Evolutionary conservation across 768 basidiomycete genomes (phyloP).

Genomic region (Trametes cingulata): DNA sequence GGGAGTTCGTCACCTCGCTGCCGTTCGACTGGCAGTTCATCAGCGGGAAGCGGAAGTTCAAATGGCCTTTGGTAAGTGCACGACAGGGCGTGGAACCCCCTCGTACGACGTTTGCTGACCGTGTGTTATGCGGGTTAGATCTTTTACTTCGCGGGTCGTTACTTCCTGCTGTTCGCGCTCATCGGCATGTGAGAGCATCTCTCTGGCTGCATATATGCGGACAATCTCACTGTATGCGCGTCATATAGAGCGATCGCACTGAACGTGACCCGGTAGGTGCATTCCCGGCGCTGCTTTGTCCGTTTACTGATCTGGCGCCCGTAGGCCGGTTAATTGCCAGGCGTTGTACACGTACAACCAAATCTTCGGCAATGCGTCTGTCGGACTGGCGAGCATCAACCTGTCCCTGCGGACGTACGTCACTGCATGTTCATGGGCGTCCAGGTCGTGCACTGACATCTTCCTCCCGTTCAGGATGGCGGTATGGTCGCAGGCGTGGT

Average conservation of each 20-base stretch:
- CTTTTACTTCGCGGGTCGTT: slow-evolving; percentile 49
- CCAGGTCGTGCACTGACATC: neutral
- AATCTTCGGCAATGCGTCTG: slow-evolving; percentile 44
- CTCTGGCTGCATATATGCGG: neutral
- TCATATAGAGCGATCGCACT: slow-evolving; percentile 37
- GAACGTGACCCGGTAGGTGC: slow-evolving; percentile 36
- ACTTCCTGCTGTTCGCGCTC: slow-evolving; percentile 45
- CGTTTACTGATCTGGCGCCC: neutral
- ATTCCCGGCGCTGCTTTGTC: neutral
- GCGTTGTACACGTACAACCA: slow-evolving; percentile 49
- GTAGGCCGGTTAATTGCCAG: slow-evolving; percentile 45
- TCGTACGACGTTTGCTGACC: neutral
- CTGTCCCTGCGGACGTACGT: slow-evolving; percentile 47
- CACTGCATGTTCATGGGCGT: neutral
- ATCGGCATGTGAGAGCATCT: slow-evolving; percentile 44
- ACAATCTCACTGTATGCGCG: neutral
- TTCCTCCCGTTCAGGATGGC: slow-evolving; percentile 64
- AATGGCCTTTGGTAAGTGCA: slow-evolving; percentile 45
- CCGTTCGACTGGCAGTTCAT: slow-evolving; percentile 45
- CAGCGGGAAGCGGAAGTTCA: slow-evolving; percentile 42
- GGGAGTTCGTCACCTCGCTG: slow-evolving; percentile 46
- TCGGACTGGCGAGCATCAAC: slow-evolving; percentile 49
- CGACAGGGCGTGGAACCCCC: neutral
- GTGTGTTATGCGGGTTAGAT: slow-evolving; percentile 27
- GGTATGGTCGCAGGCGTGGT: slow-evolving; percentile 61